Conservation (phyloP, 305 asterid genomes). For the Fraxinus ornus region DNA sequence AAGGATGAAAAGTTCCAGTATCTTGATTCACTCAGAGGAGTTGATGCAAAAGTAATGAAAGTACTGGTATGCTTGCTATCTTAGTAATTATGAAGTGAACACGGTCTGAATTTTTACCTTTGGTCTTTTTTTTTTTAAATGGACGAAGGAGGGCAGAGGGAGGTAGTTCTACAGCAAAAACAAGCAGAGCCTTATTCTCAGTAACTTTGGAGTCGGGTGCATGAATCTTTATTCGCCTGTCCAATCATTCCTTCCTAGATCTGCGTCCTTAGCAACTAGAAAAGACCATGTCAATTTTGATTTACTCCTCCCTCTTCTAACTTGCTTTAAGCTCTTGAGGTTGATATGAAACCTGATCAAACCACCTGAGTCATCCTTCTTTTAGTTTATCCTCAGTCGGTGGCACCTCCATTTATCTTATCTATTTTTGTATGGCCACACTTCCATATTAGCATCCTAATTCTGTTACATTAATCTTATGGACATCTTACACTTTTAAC, state of each 20-base stretch:
- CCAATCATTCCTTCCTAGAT: not conserved
- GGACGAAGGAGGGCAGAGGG: not conserved
- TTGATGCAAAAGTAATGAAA: conserved; percentile 48
- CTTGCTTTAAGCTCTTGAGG: not conserved
- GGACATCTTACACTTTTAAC: not conserved
- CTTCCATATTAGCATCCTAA: not conserved
- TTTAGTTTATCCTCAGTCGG: not conserved
- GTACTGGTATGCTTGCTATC: conserved; percentile 57
- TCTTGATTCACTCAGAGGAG: conserved; percentile 81
- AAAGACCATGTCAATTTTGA: not conserved
- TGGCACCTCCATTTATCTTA: not conserved
- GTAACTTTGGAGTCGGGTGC: not conserved
- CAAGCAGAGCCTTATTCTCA: not conserved
- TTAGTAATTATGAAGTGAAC: not conserved
- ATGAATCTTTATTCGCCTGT: not conserved
- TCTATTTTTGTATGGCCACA: not conserved
- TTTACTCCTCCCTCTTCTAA: not conserved
- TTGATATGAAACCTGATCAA: not conserved
- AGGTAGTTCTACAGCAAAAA: not conserved
- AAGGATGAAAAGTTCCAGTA: conserved; percentile 82
- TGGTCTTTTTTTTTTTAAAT: not conserved
- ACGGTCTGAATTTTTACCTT: not conserved
- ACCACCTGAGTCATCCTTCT: not conserved
- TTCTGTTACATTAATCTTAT: not conserved
- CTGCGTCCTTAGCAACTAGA: not conserved